phyloP scores from a whole-genome alignment of 2,329 filamentous ascomycete species.

The Penicillium sp. region DNA sequence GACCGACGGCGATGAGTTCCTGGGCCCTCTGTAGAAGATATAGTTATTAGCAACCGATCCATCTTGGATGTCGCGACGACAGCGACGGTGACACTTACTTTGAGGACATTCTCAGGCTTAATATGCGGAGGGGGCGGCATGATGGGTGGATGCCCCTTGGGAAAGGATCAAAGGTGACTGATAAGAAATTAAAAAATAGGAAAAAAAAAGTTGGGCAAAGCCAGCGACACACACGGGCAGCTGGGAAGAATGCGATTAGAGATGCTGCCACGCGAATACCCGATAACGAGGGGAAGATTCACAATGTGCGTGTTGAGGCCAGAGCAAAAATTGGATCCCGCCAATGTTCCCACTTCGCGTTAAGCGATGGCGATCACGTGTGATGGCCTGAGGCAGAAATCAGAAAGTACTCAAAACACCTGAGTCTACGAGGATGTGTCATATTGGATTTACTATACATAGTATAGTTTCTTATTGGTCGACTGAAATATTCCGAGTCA shows the following conservation, averaged over 20 bases:
- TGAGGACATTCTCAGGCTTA: constrained; percentile 98
- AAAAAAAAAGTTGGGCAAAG: constrained; percentile 1
- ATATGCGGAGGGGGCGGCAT: constrained; percentile 96
- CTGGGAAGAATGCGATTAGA: constrained; percentile 27
- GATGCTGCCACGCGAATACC: constrained; percentile 39
- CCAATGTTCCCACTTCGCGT: constrained; percentile 33
- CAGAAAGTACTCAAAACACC: not conserved
- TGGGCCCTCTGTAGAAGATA: constrained; percentile 66
- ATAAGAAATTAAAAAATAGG: constrained; percentile 7
- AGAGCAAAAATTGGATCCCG: constrained; percentile 31
- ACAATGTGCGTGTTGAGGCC: constrained; percentile 34
- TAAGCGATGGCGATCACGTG: constrained; percentile 39
- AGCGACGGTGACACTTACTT: constrained; percentile 47
- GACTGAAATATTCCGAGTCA: not conserved
- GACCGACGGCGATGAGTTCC: constrained; percentile 96
- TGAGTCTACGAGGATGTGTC: not conserved
- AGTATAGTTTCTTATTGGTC: not conserved
- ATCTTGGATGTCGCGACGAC: constrained; percentile 14
- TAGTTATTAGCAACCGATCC: constrained; percentile 16
- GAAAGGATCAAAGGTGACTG: constrained; percentile 14
- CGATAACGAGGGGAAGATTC: constrained; percentile 28
- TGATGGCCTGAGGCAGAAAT: constrained; percentile 6
- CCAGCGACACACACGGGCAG: constrained; percentile 31
- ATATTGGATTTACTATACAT: not conserved
- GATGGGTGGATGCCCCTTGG: constrained; percentile 44